Base-by-base conservation (phyloP, 306 rosid species). In the Prunus campanulata region DNA sequence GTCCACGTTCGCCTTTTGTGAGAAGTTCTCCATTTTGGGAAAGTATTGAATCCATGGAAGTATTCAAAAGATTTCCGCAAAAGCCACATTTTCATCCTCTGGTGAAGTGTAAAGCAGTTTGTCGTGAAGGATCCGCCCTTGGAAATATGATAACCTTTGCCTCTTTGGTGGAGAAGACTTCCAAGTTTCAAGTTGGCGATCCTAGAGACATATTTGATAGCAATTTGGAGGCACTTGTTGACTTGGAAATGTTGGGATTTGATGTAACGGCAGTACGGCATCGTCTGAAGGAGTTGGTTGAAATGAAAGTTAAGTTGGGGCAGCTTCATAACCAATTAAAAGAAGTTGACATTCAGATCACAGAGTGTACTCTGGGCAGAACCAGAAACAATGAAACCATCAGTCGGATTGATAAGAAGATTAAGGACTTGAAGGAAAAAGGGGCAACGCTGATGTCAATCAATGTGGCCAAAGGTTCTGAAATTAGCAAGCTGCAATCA, bases 21-120 rank as follows among this genome's bases (percentile, higher is more conserved):
- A 39, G 44, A 39, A 39, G 44, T 39, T 39, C 44, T 39, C 44
- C 44, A 6, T 39, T 39, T 39, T 39, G 80, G 75, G 6, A 44
- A 64, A 24, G 29, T 24, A 14, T 79, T 79, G 82, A 72, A 79
- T 65, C 74, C 30, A 44, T 72, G 78, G 74, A 66, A 24, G 68
- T 5, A 56, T 65, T 79, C 77, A 72, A 35, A 79, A 79, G 66
- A 48, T 54, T 52, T 16, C 78, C 74, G 6, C 83, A 79, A 57
- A 46, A 79, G 19, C 74, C 74, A 2, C 73, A 79, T 66, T 79
- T 73, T 73, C 54, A 8, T 16, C 74, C 78, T 57, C 48, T 66
- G 13, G 42, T 14, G 32, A 66, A 73, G 63, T 24, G 0, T 49
- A 59, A 46, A 14, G 54, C 29, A 42, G 3, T 79, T 3, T 15